Conservation (phyloP, 202 grass and related monocot species). For the Digitaria exilis region DNA sequence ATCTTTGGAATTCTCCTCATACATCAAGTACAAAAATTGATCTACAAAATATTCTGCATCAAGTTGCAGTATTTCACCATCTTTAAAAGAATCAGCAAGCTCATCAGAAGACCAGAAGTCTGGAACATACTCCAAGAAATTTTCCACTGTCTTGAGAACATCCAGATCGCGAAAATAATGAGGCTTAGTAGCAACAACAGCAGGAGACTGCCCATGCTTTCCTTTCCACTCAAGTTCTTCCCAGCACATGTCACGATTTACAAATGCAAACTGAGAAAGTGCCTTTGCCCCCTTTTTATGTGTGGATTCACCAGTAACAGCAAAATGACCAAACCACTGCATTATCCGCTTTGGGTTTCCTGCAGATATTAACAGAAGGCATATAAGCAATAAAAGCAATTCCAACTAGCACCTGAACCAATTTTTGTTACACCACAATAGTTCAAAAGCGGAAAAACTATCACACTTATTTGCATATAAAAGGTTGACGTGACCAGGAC, state of each 20-base stretch:
- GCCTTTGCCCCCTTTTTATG: conserved; percentile 82
- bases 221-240: conserved; percentile 97
- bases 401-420: conserved; percentile 12
- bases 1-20: conserved; percentile 66
- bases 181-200: conserved; percentile 89
- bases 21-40: conserved; percentile 70
- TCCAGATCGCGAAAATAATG: conserved; percentile 89
- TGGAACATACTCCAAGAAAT: conserved; percentile 86
- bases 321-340: conserved; percentile 87
- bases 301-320: conserved; percentile 63
- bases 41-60: conserved; percentile 81
- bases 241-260: conserved; percentile 84
- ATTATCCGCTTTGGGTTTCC: conserved; percentile 66
- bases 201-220: conserved; percentile 87
- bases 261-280: conserved; percentile 81
- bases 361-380: conserved; percentile 36
- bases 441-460: background rate
- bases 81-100: conserved; percentile 84
- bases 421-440: conserved; percentile 8
- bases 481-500: background rate
- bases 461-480: background rate
- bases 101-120: conserved; percentile 89
- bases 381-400: background rate
- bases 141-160: conserved; percentile 76
- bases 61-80: conserved; percentile 81